These are phyloP conservation scores for Globisporangium abappressorium DNA, from an alignment of 352 stramenopile species.

Conservation along the genomic window DNA sequence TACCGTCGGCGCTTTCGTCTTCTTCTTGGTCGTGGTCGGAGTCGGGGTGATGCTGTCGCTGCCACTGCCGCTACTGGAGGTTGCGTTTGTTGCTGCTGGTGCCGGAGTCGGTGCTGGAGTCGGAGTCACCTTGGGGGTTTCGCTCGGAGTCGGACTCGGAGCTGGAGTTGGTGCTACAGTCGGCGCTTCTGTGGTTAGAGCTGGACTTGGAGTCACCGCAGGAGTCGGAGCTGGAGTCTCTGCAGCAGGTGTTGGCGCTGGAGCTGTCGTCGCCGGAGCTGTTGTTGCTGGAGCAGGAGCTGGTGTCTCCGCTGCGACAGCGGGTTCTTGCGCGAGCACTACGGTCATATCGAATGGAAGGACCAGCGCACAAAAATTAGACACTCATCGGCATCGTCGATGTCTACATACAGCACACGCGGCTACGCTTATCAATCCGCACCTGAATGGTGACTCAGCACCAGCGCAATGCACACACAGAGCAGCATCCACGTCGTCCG, in stretches of 20 bases:
- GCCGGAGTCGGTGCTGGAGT: background rate
- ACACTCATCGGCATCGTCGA: background rate
- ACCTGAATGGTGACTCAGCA: conserved; percentile 7
- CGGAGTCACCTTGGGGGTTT: background rate
- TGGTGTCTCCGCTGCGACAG: background rate
- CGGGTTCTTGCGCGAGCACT: conserved; percentile 12
- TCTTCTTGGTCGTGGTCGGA: conserved; percentile 9
- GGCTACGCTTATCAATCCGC: background rate
- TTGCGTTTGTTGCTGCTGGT: background rate
- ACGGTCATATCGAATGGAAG: background rate
- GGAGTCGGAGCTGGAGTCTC: conserved; percentile 3
- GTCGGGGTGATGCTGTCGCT: background rate
- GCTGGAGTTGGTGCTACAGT: conserved; percentile 6
- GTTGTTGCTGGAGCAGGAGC: background rate
- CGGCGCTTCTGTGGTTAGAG: conserved; percentile 3
- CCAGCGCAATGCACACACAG: conserved; percentile 2
- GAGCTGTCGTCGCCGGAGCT: background rate
- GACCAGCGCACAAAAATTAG: background rate
- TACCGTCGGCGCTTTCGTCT: conserved; percentile 12
- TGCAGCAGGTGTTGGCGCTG: conserved; percentile 1
- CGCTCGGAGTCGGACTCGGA: background rate
- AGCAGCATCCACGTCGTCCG: conserved; percentile 9
- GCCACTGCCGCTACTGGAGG: background rate
- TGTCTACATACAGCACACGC: background rate
- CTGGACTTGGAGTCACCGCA: background rate